These are phyloP conservation scores for Gossypium longicalyx DNA, from an alignment of 345 rosid genomes.

Conservation along the genomic window DNA sequence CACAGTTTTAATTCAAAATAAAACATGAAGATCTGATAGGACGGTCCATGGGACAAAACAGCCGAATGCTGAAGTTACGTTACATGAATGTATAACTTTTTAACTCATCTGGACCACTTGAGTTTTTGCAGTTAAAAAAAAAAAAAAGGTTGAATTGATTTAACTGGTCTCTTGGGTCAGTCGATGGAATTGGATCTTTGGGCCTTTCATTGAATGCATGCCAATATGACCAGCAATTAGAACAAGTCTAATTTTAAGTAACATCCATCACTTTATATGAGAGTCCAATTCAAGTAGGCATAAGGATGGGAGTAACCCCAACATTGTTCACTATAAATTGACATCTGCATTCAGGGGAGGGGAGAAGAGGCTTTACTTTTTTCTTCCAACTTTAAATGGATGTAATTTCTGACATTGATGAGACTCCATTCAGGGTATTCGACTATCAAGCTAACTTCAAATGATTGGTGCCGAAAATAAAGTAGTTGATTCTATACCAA, in stretches of 20 bases:
- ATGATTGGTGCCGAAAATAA: neutral
- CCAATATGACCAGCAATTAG: neutral
- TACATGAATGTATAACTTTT: neutral
- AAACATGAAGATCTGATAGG: neutral
- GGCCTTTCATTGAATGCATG: neutral
- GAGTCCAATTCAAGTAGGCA: neutral
- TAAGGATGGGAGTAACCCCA: neutral
- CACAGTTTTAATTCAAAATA: neutral
- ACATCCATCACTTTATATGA: neutral
- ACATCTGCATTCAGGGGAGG: neutral
- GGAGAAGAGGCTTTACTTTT: neutral
- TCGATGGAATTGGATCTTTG: neutral
- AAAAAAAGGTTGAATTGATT: neutral
- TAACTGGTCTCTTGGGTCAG: neutral
- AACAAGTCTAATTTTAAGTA: neutral
- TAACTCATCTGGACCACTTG: neutral
- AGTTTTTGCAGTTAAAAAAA: neutral
- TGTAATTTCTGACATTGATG: neutral
- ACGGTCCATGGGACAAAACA: neutral
- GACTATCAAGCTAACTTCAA: neutral
- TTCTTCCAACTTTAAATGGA: neutral
- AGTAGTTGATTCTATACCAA: conserved; percentile 3
- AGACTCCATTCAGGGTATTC: neutral
- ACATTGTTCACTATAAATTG: neutral
- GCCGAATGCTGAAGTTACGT: neutral